Conservation (phyloP, 192 early-diverging fungal species). For the Gonapodya prolifera region DNA sequence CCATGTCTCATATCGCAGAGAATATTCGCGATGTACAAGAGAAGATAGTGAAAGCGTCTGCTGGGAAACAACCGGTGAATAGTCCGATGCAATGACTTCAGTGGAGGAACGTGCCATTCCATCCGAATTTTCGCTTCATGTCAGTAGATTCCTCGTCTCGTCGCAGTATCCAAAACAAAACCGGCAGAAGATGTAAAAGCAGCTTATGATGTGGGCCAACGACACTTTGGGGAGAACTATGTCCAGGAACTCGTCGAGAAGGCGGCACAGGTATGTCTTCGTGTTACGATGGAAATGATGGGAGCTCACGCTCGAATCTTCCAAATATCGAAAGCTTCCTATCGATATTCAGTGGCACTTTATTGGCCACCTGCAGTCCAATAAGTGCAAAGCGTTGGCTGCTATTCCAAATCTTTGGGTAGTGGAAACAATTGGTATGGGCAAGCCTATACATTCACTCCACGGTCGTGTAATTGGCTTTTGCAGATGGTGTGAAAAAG, state of each 20-base stretch:
- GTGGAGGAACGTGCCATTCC: too few relatives aligned
- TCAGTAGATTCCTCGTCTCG: conserved; percentile 37
- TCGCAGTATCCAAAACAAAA: conserved; percentile 92
- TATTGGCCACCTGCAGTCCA: conserved; percentile 89
- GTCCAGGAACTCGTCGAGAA: conserved; percentile 94
- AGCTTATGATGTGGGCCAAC: conserved; percentile 71
- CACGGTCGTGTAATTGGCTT: neutral
- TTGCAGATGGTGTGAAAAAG: conserved; percentile 58
- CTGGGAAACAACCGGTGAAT: too few relatives aligned
- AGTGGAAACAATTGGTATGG: conserved; percentile 72
- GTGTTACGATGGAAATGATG: neutral
- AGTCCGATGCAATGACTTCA: too few relatives aligned
- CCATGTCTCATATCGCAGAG: too few relatives aligned
- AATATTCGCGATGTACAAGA: too few relatives aligned
- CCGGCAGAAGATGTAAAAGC: conserved; percentile 62
- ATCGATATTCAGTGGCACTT: conserved; percentile 94
- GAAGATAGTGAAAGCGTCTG: too few relatives aligned
- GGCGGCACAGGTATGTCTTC: conserved; percentile 39
- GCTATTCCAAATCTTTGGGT: conserved; percentile 78
- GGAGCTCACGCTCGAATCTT: neutral
- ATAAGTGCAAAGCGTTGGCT: conserved; percentile 88
- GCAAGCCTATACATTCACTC: neutral
- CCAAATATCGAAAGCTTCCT: conserved; percentile 55
- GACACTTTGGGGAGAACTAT: conserved; percentile 96
- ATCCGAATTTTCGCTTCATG: too few relatives aligned